Base-by-base conservation (phyloP, 441 rosid genomes). In the Brassica balearica region DNA sequence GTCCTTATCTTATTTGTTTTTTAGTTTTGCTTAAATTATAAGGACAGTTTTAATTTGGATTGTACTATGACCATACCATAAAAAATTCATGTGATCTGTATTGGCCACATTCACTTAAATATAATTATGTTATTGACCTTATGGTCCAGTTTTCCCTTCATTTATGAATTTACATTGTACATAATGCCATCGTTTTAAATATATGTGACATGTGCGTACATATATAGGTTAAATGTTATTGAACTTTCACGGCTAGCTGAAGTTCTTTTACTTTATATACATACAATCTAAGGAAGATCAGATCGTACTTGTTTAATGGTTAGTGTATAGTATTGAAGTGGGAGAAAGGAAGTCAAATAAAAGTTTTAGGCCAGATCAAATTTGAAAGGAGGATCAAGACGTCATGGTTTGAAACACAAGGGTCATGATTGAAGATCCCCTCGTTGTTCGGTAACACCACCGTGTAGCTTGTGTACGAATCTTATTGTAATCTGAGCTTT, bases 371-470 rank as follows among this genome's bases (percentile, higher is more conserved):
- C 36, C 36, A 5, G 32, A 59, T 59, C 11, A 59, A 73, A 48
- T 59, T 68, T 68, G 73, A 78, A 65, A 72, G 63, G 43, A 77
- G 38, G 20, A 78, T 60, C 34, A 60, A 79, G 75, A 62, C 78
- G 75, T 73, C 78, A 74, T 62, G 48, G 58, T 79, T 73, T 68
- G 68, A 69, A 79, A 79, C 78, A 79, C 58, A 25, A 73, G 74
- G 59, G 77, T 73, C 82, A 73, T 73, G 69, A 46, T 74, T 79
- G 78, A 74, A 63, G 71, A 79, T 79, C 82, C 82, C 78, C 82
- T 74, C 74, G 78, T 74, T 74, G 75, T 79, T 79, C 22, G 82
- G 66, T 69, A 79, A 53, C 53, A 74, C 17, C 79, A 53, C 71
- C 66, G 55, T 56, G 66, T 62, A 69, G 75, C 71, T 74, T 69